phyloP scores from a whole-genome alignment of 306 rosid species.

The Lupinus albus region DNA sequence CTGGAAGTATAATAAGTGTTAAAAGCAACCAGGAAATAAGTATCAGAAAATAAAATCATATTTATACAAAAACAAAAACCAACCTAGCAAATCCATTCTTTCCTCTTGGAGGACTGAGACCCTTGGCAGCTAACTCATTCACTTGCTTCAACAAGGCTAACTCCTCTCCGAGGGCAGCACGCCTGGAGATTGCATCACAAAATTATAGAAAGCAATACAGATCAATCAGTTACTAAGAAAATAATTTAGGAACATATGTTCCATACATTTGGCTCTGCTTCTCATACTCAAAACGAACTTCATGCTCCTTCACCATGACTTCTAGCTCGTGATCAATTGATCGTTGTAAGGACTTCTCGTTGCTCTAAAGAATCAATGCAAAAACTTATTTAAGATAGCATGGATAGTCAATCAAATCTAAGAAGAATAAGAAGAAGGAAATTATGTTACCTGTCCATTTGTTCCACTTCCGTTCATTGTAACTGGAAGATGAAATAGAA shows the following conservation, averaged over 20 bases:
- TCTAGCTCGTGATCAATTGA: slow-evolving; percentile 97
- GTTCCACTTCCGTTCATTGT: slow-evolving; percentile 70
- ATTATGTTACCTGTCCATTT: slow-evolving; percentile 71
- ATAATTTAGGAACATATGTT: slow-evolving; percentile 20
- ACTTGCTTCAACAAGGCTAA: slow-evolving; percentile 84
- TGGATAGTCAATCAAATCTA: slow-evolving; percentile 34
- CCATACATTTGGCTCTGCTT: slow-evolving; percentile 97
- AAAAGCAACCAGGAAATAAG: slow-evolving; percentile 35
- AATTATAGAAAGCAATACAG: slow-evolving; percentile 20
- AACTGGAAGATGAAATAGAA: slow-evolving; percentile 56
- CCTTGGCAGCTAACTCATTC: slow-evolving; percentile 75
- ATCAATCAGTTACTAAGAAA: slow-evolving; percentile 25
- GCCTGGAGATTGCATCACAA: slow-evolving; percentile 55
- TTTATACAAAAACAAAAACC: slow-evolving; percentile 1
- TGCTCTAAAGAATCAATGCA: slow-evolving; percentile 57
- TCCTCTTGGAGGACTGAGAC: slow-evolving; percentile 92
- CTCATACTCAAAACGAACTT: slow-evolving; percentile 96
- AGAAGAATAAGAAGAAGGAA: slow-evolving; percentile 32
- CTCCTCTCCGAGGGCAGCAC: slow-evolving; percentile 94
- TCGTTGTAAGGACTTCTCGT: slow-evolving; percentile 88
- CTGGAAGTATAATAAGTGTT: slow-evolving; percentile 53
- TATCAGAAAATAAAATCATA: slow-evolving; percentile 17
- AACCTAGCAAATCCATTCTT: slow-evolving; percentile 89
- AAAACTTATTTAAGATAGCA: slow-evolving; percentile 40
- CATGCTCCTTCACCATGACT: slow-evolving; percentile 97